These are phyloP conservation scores for Nakazawaea pomicola DNA, from an alignment of 805 yeast species.

Conservation along the genomic window DNA sequence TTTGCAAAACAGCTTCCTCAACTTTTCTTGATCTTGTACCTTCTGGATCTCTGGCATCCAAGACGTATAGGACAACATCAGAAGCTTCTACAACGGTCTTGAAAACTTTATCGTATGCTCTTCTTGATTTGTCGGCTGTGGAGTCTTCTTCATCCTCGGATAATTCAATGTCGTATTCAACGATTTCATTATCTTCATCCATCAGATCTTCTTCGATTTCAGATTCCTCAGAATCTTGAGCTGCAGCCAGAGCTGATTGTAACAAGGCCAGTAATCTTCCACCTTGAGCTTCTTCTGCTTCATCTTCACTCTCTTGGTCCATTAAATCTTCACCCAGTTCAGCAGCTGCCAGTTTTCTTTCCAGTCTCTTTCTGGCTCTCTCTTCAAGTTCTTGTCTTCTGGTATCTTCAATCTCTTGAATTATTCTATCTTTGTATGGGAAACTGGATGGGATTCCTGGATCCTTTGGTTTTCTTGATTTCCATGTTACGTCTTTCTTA, in stretches of 20 bases:
- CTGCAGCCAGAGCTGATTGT: constrained; percentile 88
- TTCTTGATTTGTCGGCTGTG: constrained; percentile 71
- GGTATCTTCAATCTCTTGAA: constrained; percentile 63
- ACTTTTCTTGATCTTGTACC: constrained; percentile 88
- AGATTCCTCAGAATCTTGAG: constrained; percentile 38
- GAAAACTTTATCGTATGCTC: constrained; percentile 91
- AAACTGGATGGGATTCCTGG: constrained; percentile 93
- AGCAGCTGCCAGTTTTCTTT: constrained; percentile 29
- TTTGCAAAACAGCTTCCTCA: constrained; percentile 81
- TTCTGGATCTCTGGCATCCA: constrained; percentile 97
- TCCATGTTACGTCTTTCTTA: constrained; percentile 94
- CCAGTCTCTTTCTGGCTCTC: constrained; percentile 31
- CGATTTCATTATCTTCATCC: constrained; percentile 44
- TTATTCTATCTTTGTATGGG: constrained; percentile 86
- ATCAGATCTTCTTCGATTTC: constrained; percentile 31
- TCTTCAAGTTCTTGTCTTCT: constrained; percentile 40
- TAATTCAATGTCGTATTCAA: constrained; percentile 43
- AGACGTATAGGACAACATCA: constrained; percentile 87
- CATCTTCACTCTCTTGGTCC: constrained; percentile 34
- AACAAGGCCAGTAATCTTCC: constrained; percentile 73
- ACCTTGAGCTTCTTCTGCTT: constrained; percentile 38
- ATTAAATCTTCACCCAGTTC: constrained; percentile 24
- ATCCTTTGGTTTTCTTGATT: constrained; percentile 74
- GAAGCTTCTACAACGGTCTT: constrained; percentile 89
- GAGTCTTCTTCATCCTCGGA: constrained; percentile 36